A percentile compares a stretch with the other conserved stretches of the same genome.
Conservation (phyloP, 805 yeast genomes). For the Ogataea glucozyma region DNA sequence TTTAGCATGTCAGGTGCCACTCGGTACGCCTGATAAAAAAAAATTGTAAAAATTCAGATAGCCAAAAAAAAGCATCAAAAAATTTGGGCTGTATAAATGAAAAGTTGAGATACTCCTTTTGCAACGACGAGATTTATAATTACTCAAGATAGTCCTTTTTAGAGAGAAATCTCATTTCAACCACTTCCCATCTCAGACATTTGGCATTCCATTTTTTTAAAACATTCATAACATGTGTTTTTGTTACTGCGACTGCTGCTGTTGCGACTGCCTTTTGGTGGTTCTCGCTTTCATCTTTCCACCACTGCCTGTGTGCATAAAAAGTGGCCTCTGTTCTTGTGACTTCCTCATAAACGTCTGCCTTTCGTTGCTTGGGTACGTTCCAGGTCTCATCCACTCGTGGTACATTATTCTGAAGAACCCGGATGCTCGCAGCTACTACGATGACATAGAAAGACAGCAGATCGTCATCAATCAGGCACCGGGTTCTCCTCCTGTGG, state of each 20-base stretch:
- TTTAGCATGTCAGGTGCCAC: too few relatives aligned
- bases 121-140: too few relatives aligned
- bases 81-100: conserved; percentile 3
- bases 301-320: conserved; percentile 74
- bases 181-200: too few relatives aligned
- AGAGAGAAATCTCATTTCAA: too few relatives aligned
- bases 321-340: conserved; percentile 70
- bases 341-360: conserved; percentile 68
- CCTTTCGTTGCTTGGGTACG: conserved; percentile 59
- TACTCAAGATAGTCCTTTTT: not conserved
- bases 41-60: not conserved
- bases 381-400: conserved; percentile 72
- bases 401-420: conserved; percentile 62
- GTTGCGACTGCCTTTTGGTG: conserved; percentile 65
- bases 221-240: conserved; percentile 33
- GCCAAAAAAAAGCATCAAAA: too few relatives aligned
- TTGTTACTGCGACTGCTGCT: conserved; percentile 36
- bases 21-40: conserved; percentile 1
- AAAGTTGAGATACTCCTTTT: too few relatives aligned
- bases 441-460: conserved; percentile 31
- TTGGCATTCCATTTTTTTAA: too few relatives aligned
- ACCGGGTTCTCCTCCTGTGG: conserved; percentile 22
- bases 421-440: conserved; percentile 36
- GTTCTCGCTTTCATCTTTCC: conserved; percentile 73
- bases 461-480: conserved; percentile 31